Conservation (phyloP, 139 green algal genomes). For the Coelastrella sp. region DNA sequence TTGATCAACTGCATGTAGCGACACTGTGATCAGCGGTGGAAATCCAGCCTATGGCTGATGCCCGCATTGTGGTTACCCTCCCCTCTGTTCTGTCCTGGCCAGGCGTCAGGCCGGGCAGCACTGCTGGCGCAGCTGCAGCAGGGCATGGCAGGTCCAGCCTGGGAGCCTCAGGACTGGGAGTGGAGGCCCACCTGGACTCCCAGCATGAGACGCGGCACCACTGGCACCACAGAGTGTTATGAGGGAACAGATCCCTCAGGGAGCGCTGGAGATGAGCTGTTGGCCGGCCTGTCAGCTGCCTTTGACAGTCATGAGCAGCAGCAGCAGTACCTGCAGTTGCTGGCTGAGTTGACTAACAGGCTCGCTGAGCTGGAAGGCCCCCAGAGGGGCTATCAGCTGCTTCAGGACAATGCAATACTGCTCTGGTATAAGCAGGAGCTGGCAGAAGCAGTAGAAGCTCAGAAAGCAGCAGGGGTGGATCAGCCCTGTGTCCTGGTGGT, state of each 20-base stretch:
- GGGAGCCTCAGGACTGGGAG: slow-evolving; percentile 82
- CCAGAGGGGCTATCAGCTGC: not conserved
- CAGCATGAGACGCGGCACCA: slow-evolving; percentile 43
- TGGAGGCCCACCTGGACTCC: slow-evolving; percentile 83
- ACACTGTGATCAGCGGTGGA: no score
- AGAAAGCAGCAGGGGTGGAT: not conserved
- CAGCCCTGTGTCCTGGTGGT: slow-evolving; percentile 26
- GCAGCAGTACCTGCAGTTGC: slow-evolving; percentile 17
- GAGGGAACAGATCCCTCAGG: not conserved
- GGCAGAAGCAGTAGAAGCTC: not conserved
- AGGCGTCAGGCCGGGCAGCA: slow-evolving; percentile 45
- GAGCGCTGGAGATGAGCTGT: not conserved
- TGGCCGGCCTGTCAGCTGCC: not conserved
- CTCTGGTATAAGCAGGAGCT: slow-evolving; percentile 11
- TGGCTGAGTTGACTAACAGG: not conserved
- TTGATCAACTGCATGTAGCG: no score
- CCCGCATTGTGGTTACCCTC: no score
- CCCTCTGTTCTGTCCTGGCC: not conserved
- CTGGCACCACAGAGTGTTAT: no score
- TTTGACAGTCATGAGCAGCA: slow-evolving; percentile 15
- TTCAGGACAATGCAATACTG: not conserved
- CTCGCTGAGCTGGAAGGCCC: slow-evolving; percentile 33
- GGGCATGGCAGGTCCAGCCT: slow-evolving; percentile 72
- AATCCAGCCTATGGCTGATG: no score
- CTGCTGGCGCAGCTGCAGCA: slow-evolving; percentile 76